A percentile compares a stretch with the other conserved stretches of the same genome.
Conservation (phyloP, 2,329 filamentous ascomycete genomes). For the Penicillium olsonii region DNA sequence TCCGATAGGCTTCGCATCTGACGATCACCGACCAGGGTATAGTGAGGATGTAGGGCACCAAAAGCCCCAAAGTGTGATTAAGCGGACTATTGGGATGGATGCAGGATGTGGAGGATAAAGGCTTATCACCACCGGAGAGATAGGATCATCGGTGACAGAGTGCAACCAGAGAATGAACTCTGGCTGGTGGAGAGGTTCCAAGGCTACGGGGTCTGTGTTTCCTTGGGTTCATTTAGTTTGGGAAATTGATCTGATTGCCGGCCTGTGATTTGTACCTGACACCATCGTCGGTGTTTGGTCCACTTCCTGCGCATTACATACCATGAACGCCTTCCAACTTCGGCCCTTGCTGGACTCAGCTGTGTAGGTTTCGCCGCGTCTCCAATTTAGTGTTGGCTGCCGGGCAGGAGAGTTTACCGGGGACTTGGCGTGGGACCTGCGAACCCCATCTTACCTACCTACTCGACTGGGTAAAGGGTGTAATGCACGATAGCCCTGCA, state of each 20-base stretch:
- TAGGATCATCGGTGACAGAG: constrained; percentile 15
- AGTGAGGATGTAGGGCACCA: constrained; percentile 1
- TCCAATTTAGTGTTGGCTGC: not conserved
- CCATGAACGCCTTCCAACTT: not conserved
- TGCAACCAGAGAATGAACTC: not conserved
- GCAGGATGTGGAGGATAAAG: constrained; percentile 5
- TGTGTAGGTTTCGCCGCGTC: not conserved
- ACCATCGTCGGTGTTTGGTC: constrained; percentile 4
- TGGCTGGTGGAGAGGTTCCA: constrained; percentile 11
- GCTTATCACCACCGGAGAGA: constrained; percentile 15
- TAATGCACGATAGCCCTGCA: not conserved
- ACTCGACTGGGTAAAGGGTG: constrained; percentile 4
- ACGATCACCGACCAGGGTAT: constrained; percentile 8
- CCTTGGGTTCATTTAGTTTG: constrained; percentile 13
- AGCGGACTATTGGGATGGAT: constrained; percentile 10
- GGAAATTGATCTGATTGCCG: constrained; percentile 12
- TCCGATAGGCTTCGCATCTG: constrained; percentile 14
- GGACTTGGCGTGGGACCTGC: not conserved
- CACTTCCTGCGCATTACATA: constrained; percentile 2
- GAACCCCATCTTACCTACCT: not conserved
- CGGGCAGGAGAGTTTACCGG: not conserved
- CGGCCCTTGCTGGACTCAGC: not conserved
- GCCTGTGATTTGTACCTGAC: constrained; percentile 12
- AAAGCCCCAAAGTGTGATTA: constrained; percentile 9
- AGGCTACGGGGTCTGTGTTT: constrained; percentile 5